These are phyloP conservation scores for Neurospora hispaniola DNA, from an alignment of 495 filamentous ascomycete species.

Conservation along the genomic window DNA sequence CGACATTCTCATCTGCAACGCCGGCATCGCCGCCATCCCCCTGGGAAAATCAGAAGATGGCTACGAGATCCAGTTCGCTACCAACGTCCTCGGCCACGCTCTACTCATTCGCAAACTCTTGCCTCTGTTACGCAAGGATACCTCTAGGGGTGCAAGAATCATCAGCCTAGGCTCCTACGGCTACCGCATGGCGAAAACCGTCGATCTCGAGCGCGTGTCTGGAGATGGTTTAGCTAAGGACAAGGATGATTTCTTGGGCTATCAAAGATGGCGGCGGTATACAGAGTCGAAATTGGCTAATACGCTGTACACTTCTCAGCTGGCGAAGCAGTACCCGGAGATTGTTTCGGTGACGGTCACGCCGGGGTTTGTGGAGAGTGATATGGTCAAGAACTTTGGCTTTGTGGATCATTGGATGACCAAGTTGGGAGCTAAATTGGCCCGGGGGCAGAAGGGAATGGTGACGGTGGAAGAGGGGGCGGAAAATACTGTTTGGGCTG, in stretches of 20 bases:
- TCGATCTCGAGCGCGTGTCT: background rate
- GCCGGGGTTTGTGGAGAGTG: background rate
- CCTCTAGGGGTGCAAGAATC: background rate
- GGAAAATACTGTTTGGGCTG: background rate
- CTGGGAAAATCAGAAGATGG: background rate
- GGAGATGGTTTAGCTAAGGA: background rate
- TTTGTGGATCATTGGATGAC: background rate
- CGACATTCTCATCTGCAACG: rapidly evolving
- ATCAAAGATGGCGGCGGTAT: background rate
- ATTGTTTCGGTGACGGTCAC: background rate
- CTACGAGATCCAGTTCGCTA: background rate
- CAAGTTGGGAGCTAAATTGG: background rate
- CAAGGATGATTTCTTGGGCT: background rate
- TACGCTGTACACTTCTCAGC: rapidly evolving
- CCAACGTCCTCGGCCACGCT: background rate
- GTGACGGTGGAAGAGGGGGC: background rate
- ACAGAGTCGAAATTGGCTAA: background rate
- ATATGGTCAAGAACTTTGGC: background rate
- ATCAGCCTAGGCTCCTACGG: background rate
- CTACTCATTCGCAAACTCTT: background rate
- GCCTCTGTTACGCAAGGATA: background rate
- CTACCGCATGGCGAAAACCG: background rate
- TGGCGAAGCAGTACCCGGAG: background rate
- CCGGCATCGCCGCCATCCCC: background rate
- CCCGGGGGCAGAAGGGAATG: background rate